A percentile compares a stretch with the other conserved stretches of the same genome.
Evolutionary conservation across 768 basidiomycete genomes (phyloP).

Genomic region (Ramaria sp.): DNA sequence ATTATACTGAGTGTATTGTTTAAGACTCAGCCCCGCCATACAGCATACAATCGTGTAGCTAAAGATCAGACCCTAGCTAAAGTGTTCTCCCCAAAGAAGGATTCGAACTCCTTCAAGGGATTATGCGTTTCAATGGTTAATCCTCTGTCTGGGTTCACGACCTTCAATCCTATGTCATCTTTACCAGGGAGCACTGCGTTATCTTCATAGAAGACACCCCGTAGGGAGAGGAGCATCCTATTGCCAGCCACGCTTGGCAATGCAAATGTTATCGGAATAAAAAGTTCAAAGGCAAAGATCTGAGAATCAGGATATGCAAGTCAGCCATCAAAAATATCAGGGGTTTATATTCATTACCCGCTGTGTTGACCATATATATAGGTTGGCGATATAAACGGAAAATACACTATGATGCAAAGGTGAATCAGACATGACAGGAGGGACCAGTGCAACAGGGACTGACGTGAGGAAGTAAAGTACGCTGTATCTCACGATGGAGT

Average conservation of each 20-base stretch:
- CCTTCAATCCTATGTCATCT: neutral
- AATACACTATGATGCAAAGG: neutral
- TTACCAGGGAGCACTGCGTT: neutral
- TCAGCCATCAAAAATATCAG: neutral
- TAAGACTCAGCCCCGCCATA: no score
- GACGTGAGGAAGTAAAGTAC: constrained; percentile 2
- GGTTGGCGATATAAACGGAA: constrained; percentile 6
- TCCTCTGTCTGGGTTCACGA: neutral
- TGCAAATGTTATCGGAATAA: constrained; percentile 2
- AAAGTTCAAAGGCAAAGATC: neutral
- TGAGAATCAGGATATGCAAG: neutral
- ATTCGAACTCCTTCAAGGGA: constrained; percentile 3
- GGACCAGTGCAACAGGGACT: neutral
- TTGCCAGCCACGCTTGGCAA: constrained; percentile 4
- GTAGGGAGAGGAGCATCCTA: constrained; percentile 3
- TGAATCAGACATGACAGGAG: neutral
- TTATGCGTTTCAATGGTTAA: constrained; percentile 4
- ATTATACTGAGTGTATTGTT: no score
- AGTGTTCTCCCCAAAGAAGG: constrained; percentile 7
- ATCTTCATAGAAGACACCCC: constrained; percentile 1
- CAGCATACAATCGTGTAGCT: no score
- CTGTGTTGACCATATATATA: neutral
- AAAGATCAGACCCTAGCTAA: neutral
- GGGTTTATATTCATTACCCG: neutral
- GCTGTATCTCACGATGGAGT: constrained; percentile 1